Percentiles rank a stretch among this genome's conserved stretches.
These are phyloP conservation scores for Dactylellina parvicollis DNA, from an alignment of 2,329 filamentous ascomycete genomes.

Conservation along the genomic window DNA sequence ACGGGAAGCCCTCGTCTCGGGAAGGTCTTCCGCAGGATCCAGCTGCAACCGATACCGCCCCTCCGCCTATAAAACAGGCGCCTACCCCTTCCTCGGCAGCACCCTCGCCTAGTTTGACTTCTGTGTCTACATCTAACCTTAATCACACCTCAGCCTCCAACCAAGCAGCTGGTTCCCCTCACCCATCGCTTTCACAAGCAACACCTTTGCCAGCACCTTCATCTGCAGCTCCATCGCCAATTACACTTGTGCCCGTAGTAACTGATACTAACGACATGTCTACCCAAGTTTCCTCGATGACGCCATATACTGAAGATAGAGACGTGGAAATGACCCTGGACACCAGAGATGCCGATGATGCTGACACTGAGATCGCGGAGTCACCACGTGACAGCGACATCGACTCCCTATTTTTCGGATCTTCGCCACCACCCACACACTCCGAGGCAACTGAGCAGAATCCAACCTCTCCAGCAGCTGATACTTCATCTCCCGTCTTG, in stretches of 20 bases:
- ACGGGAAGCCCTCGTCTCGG: slow-evolving; percentile 43
- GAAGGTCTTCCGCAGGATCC: slow-evolving; percentile 53
- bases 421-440: slow-evolving; percentile 46
- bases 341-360: slow-evolving; percentile 15
- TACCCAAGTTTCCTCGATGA: slow-evolving; percentile 28
- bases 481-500: slow-evolving; percentile 23
- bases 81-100: slow-evolving; percentile 51
- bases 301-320: slow-evolving; percentile 31
- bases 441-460: slow-evolving; percentile 28
- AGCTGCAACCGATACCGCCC: slow-evolving; percentile 26
- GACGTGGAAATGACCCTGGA: slow-evolving; percentile 46
- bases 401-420: slow-evolving; percentile 52
- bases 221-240: slow-evolving; percentile 43
- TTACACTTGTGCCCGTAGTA: slow-evolving; percentile 17
- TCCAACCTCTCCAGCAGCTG: slow-evolving; percentile 25
- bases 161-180: slow-evolving; percentile 24
- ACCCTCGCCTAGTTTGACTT: slow-evolving; percentile 48
- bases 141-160: slow-evolving; percentile 26
- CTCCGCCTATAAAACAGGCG: slow-evolving; percentile 51
- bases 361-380: slow-evolving; percentile 46
- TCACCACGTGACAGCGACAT: slow-evolving; percentile 51
- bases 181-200: slow-evolving; percentile 35
- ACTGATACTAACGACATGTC: slow-evolving; percentile 30
- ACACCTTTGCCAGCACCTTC: slow-evolving; percentile 42
- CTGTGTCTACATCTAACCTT: slow-evolving; percentile 41